phyloP scores from a whole-genome alignment of 148 eudicot genomes.

The Bassia scoparia region DNA sequence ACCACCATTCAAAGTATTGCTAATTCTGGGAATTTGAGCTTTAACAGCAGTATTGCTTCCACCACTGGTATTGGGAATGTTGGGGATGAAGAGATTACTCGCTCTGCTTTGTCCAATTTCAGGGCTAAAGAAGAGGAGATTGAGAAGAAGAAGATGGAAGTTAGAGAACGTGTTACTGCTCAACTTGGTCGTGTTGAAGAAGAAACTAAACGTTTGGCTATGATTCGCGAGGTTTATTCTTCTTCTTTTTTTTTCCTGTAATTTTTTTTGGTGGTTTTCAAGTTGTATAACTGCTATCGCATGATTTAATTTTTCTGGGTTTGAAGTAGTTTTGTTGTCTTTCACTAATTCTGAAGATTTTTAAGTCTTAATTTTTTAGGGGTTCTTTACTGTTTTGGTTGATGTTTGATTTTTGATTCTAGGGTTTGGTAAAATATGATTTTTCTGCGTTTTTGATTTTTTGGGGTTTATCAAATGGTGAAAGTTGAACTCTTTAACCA shows the following conservation, averaged over 20 bases:
- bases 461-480: background rate
- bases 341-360: background rate
- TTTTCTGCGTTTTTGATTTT: background rate
- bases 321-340: no score
- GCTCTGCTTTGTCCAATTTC: conserved; percentile 30
- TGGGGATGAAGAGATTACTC: conserved; percentile 41
- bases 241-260: background rate
- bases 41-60: conserved; percentile 36
- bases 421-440: background rate
- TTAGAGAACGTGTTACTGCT: conserved; percentile 68
- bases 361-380: background rate
- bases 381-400: background rate
- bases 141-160: conserved; percentile 84
- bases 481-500: background rate
- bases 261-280: background rate
- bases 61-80: conserved; percentile 44
- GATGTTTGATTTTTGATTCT: background rate
- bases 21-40: conserved; percentile 54
- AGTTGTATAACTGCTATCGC: background rate
- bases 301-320: background rate
- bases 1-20: conserved; percentile 27
- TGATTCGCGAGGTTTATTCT: conserved; percentile 69
- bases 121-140: conserved; percentile 68
- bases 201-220: conserved; percentile 71
- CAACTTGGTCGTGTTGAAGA: conserved; percentile 86